Evolutionary conservation across 2,329 filamentous ascomycete species (phyloP).

Genomic region (Curvularia lunata): DNA sequence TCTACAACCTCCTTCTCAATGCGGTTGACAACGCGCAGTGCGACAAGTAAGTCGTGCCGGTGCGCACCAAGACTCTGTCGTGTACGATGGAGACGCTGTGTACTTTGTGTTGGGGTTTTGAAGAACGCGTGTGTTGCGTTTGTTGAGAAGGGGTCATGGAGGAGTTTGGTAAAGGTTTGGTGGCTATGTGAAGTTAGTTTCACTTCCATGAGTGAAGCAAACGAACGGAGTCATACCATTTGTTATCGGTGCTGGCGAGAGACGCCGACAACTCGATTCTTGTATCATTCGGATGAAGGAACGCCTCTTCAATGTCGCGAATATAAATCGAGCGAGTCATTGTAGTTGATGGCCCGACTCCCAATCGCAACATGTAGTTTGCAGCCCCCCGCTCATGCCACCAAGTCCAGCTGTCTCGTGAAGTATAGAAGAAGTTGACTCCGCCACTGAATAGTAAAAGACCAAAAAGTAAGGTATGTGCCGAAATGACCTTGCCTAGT

Average conservation of each 20-base stretch:
- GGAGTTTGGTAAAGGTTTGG: conserved; percentile 48
- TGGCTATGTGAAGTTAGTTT: conserved; percentile 33
- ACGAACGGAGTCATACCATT: conserved; percentile 29
- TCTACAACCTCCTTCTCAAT: conserved; percentile 85
- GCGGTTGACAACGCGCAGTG: conserved; percentile 85
- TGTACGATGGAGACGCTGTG: conserved; percentile 72
- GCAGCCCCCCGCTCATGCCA: conserved; percentile 82
- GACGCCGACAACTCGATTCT: conserved; percentile 27
- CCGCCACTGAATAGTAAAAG: conserved; percentile 72
- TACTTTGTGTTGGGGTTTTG: conserved; percentile 38
- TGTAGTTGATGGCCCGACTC: conserved; percentile 76
- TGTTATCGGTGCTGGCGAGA: conserved; percentile 29
- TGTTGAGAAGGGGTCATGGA: conserved; percentile 32
- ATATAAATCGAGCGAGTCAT: conserved; percentile 90
- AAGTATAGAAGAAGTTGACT: conserved; percentile 77
- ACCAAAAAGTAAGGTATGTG: conserved; percentile 75
- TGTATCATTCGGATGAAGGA: conserved; percentile 49
- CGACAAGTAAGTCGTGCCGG: conserved; percentile 88
- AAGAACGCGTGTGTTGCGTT: conserved; percentile 27
- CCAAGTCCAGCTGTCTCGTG: conserved; percentile 76
- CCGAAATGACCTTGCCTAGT: conserved; percentile 70
- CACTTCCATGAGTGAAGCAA: background rate
- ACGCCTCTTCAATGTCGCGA: conserved; percentile 74
- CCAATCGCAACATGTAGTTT: conserved; percentile 80
- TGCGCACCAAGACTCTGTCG: conserved; percentile 83